Percentiles rank a stretch among this genome's conserved stretches.
phyloP scores from a whole-genome alignment of 495 filamentous ascomycete species.

The Tuber magnatum region DNA sequence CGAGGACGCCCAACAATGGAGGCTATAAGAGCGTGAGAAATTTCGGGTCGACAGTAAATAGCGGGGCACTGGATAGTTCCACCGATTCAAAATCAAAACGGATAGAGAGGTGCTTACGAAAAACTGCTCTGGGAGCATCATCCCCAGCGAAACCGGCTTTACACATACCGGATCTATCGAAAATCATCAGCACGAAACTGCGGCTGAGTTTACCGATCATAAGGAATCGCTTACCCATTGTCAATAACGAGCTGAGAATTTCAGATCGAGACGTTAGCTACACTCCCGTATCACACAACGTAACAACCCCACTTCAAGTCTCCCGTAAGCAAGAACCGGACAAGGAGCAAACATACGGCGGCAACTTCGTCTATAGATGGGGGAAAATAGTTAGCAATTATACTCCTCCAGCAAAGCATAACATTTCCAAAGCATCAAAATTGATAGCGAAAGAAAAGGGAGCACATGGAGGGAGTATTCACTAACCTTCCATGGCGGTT shows the following conservation, averaged over 20 bases:
- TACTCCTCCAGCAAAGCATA: constrained; percentile 23
- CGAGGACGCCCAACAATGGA: constrained; percentile 99
- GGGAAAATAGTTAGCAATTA: constrained; percentile 51
- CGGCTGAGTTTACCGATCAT: not conserved
- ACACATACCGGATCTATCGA: constrained; percentile 94
- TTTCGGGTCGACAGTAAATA: constrained; percentile 31
- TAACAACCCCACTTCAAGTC: constrained; percentile 20
- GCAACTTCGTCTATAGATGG: constrained; percentile 88
- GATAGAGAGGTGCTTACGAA: constrained; percentile 73
- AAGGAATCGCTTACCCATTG: constrained; percentile 82
- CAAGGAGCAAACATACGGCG: constrained; percentile 48
- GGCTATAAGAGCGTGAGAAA: constrained; percentile 50
- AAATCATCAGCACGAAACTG: constrained; percentile 22
- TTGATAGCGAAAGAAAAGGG: constrained; percentile 40
- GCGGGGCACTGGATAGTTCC: constrained; percentile 35
- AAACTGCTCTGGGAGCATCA: constrained; percentile 98
- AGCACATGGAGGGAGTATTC: constrained; percentile 38
- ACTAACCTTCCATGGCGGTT: constrained; percentile 75
- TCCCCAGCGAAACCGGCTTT: constrained; percentile 99
- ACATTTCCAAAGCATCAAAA: constrained; percentile 13
- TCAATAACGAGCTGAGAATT: constrained; percentile 80
- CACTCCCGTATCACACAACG: constrained; percentile 14
- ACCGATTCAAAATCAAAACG: constrained; percentile 22
- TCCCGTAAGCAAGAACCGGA: constrained; percentile 1
- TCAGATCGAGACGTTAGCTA: constrained; percentile 34